A percentile compares a stretch with the other conserved stretches of the same genome.
Conservation (phyloP, 345 rosid genomes). For the Eucalyptus camaldulensis region DNA sequence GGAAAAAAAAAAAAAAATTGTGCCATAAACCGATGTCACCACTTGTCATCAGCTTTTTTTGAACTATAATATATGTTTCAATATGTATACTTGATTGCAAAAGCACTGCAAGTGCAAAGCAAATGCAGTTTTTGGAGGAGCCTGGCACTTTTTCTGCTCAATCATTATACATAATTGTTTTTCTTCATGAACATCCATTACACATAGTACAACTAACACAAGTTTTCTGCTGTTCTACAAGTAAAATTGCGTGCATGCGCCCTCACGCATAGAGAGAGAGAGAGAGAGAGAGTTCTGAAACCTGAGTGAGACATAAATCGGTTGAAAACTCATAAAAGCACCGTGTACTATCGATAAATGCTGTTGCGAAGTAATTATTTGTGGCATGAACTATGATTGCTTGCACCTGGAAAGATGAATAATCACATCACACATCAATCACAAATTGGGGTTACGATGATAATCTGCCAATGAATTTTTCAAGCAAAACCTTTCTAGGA, state of each 20-base stretch:
- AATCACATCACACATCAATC: not conserved
- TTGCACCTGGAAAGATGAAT: constrained; percentile 52
- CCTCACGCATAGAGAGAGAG: not conserved
- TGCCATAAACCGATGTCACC: not conserved
- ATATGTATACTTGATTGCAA: not conserved
- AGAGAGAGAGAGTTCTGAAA: not conserved
- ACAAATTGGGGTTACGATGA: not conserved
- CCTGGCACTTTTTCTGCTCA: not conserved
- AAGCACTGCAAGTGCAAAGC: not conserved
- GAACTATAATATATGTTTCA: not conserved
- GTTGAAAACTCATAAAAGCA: constrained; percentile 87
- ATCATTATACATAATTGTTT: not conserved
- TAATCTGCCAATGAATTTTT: not conserved
- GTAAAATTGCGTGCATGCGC: not conserved
- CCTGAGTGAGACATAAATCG: constrained; percentile 82
- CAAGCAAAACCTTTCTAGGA: not conserved
- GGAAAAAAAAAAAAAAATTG: not conserved
- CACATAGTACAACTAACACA: not conserved
- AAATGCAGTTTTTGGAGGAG: not conserved
- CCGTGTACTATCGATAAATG: constrained; percentile 84
- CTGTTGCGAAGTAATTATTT: constrained; percentile 84
- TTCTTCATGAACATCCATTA: not conserved
- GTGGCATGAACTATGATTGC: constrained; percentile 96
- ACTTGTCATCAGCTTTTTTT: not conserved
- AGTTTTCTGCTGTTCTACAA: not conserved